Conservation (phyloP, 208 protist genomes). For the Strigomonas culicis region DNA sequence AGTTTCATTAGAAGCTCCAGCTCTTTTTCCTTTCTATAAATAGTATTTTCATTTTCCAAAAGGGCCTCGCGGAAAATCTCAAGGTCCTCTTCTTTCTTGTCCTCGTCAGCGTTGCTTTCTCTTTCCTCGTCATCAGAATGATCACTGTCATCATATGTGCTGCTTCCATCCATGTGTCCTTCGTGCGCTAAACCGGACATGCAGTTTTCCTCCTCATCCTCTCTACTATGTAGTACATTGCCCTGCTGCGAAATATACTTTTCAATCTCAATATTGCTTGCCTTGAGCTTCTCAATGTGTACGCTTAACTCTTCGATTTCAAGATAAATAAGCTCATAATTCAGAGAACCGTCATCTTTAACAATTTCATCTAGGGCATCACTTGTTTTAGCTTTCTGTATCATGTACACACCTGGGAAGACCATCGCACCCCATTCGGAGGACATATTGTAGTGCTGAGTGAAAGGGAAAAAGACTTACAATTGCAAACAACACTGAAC, state of each 20-base stretch:
- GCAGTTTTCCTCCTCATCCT: slow-evolving; percentile 13
- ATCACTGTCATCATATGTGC: not conserved
- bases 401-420: slow-evolving; percentile 82
- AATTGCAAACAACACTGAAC: too few species aligned
- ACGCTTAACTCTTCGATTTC: slow-evolving; percentile 41
- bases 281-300: slow-evolving; percentile 47
- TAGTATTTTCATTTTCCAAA: slow-evolving; percentile 30
- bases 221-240: not conserved
- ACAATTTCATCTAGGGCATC: slow-evolving; percentile 8
- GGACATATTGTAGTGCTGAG: not conserved
- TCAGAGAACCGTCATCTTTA: slow-evolving; percentile 20
- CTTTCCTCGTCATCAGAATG: not conserved
- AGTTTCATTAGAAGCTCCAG: slow-evolving; percentile 20
- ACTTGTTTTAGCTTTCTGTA: slow-evolving; percentile 21
- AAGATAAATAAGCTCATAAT: slow-evolving; percentile 55
- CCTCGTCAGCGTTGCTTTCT: not conserved
- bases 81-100: slow-evolving; percentile 20
- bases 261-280: slow-evolving; percentile 63
- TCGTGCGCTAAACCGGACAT: slow-evolving; percentile 3
- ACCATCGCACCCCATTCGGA: slow-evolving; percentile 71
- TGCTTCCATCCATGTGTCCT: not conserved
- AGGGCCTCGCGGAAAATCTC: slow-evolving; percentile 28
- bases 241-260: not conserved
- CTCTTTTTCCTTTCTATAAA: slow-evolving; percentile 26
- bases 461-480: not conserved